These are phyloP conservation scores for Cladosporium sp. DNA, from an alignment of 2,329 filamentous ascomycete species.

Conservation along the genomic window DNA sequence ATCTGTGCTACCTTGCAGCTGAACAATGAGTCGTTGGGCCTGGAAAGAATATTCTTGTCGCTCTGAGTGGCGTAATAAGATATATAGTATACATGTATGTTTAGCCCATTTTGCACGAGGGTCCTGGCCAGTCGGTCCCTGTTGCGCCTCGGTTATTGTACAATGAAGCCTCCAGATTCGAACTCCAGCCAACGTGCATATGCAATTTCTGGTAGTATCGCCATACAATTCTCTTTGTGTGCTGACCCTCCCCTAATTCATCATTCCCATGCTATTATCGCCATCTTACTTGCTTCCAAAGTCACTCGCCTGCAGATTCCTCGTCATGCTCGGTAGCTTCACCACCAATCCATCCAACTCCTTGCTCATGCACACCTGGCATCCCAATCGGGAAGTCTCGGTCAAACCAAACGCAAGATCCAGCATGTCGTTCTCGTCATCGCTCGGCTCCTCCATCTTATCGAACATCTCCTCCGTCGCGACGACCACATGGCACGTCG, in stretches of 20 bases:
- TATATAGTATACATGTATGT: conserved; percentile 15
- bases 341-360: conserved; percentile 86
- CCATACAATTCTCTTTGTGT: neutral
- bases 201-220: conserved; percentile 1
- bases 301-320: conserved; percentile 94
- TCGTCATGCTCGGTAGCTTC: conserved; percentile 86
- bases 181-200: conserved; percentile 10
- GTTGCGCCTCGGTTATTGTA: conserved; percentile 19
- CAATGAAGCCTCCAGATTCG: conserved; percentile 9
- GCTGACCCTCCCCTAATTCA: neutral
- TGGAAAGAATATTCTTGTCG: neutral
- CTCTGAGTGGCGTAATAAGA: conserved; percentile 20
- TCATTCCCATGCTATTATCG: neutral
- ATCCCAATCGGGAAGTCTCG: conserved; percentile 81
- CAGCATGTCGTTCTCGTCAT: conserved; percentile 76
- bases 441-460: conserved; percentile 48
- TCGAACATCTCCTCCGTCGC: conserved; percentile 63
- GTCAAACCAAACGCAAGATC: conserved; percentile 88
- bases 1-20: neutral
- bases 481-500: conserved; percentile 89
- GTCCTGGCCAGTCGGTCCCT: neutral
- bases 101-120: neutral
- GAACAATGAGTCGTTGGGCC: neutral
- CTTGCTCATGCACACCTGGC: conserved; percentile 88
- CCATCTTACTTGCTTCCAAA: conserved; percentile 55